Conservation (phyloP, 2,329 filamentous ascomycete genomes). For the Xenosphaeropsis pyriputrescens region DNA sequence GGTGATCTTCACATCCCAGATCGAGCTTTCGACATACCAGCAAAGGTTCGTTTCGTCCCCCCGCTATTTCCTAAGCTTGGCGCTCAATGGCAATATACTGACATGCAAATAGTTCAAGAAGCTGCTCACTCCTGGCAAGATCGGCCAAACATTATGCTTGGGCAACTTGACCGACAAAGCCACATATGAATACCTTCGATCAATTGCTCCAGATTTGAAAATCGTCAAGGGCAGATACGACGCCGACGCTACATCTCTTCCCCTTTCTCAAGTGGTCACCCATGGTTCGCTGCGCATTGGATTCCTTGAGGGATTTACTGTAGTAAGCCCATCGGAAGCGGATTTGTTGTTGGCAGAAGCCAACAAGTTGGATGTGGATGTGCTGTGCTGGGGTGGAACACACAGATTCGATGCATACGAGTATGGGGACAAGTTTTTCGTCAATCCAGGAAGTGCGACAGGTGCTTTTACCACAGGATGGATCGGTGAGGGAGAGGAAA, state of each 20-base stretch:
- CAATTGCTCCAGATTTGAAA: constrained; percentile 58
- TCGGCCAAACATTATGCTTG: constrained; percentile 66
- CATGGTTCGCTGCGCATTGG: constrained; percentile 51
- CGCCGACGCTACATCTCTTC: constrained; percentile 50
- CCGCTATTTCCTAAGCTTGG: too few relatives aligned
- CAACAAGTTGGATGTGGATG: constrained; percentile 53
- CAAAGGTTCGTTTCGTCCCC: constrained; percentile 46
- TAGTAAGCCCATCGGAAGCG: constrained; percentile 47
- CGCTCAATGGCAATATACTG: too few relatives aligned
- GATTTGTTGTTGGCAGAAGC: constrained; percentile 53
- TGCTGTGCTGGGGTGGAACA: constrained; percentile 54
- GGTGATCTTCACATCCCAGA: constrained; percentile 92
- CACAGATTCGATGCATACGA: constrained; percentile 58
- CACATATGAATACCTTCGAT: constrained; percentile 68
- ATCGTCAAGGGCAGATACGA: constrained; percentile 55
- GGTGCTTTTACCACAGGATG: constrained; percentile 46
- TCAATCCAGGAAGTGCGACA: constrained; percentile 53
- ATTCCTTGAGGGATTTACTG: constrained; percentile 53
- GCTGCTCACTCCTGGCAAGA: constrained; percentile 70
- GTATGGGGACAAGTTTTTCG: constrained; percentile 63
- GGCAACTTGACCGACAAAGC: constrained; percentile 69
- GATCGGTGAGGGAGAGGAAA: constrained; percentile 49
- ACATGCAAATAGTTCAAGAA: constrained; percentile 55
- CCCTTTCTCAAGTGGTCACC: constrained; percentile 49
- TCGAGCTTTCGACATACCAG: constrained; percentile 76